A percentile compares a stretch with the other conserved stretches of the same genome.
These are phyloP conservation scores for Botrytis paeoniae DNA, from an alignment of 2,329 filamentous ascomycete species.

Conservation along the genomic window DNA sequence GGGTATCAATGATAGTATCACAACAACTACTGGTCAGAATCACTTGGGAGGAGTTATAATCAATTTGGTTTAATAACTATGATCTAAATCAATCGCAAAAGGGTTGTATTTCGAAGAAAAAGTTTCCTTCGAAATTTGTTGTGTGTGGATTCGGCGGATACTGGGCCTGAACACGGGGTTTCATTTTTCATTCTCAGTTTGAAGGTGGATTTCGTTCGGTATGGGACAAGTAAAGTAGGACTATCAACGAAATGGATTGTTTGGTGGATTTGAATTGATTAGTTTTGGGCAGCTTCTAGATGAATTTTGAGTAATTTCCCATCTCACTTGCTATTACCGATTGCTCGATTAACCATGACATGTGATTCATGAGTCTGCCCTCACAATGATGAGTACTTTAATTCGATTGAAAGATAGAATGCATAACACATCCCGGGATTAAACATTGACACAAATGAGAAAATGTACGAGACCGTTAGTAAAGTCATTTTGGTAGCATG, in stretches of 20 bases:
- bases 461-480: background rate
- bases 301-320: background rate
- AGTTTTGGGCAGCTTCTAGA: background rate
- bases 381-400: background rate
- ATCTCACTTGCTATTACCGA: background rate
- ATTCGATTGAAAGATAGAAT: background rate
- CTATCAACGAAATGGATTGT: background rate
- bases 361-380: background rate
- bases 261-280: background rate
- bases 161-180: background rate
- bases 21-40: too few species aligned
- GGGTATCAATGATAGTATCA: too few species aligned
- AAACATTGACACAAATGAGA: background rate
- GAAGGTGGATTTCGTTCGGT: background rate
- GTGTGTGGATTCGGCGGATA: background rate
- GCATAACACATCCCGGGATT: background rate
- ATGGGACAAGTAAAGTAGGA: background rate
- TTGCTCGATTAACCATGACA: background rate
- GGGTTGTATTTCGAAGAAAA: too few species aligned
- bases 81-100: too few species aligned
- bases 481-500: background rate
- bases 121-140: too few species aligned
- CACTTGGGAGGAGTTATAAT: too few species aligned
- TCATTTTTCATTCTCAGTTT: background rate
- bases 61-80: too few species aligned